Conservation (phyloP, 306 rosid genomes). For the Inga laurina region DNA sequence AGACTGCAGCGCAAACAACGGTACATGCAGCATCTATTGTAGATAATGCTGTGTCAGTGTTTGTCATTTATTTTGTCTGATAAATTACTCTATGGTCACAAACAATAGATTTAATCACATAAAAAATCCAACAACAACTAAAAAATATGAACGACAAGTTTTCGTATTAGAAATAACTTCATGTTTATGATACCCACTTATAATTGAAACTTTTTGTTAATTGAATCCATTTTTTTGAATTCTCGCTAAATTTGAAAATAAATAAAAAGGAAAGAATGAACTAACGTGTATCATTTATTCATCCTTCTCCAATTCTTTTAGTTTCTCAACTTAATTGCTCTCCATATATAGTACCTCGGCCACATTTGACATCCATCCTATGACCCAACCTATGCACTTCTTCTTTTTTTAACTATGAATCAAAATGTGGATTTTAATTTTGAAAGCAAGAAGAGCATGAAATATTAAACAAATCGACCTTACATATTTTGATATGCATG, state of each 20-base stretch:
- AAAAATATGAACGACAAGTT: too few species aligned
- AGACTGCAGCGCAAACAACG: not conserved
- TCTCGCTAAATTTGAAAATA: too few species aligned
- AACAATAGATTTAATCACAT: too few species aligned
- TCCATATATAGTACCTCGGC: not conserved
- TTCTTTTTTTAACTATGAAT: not conserved
- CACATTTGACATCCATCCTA: not conserved
- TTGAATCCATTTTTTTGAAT: too few species aligned
- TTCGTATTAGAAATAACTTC: too few species aligned
- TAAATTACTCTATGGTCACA: too few species aligned
- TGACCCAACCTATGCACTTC: not conserved
- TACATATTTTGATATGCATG: too few species aligned
- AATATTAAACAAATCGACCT: not conserved
- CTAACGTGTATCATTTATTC: not conserved
- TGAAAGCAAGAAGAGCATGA: not conserved
- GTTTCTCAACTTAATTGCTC: not conserved
- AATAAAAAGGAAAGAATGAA: too few species aligned
- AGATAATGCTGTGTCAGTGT: conserved; percentile 5
- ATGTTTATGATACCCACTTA: too few species aligned
- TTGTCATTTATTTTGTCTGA: not conserved
- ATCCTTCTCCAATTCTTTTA: not conserved
- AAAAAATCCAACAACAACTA: too few species aligned
- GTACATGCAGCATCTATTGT: not conserved
- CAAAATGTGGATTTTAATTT: not conserved
- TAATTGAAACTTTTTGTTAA: too few species aligned